A percentile compares a stretch with the other conserved stretches of the same genome.
Conservation (phyloP, 2,329 filamentous ascomycete genomes). For the Penicillium sp. region DNA sequence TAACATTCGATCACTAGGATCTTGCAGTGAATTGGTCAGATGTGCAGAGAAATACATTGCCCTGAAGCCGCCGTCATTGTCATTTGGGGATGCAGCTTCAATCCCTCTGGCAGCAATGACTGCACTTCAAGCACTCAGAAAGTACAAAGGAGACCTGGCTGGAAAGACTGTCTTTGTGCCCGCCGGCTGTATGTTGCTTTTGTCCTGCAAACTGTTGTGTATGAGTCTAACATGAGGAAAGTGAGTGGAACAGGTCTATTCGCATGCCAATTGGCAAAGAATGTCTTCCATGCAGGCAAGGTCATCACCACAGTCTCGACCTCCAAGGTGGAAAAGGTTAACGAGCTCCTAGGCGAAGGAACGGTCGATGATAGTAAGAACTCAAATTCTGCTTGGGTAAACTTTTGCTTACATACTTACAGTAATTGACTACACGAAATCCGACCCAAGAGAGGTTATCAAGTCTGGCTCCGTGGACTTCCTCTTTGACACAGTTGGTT, state of each 20-base stretch:
- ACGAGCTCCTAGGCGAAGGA: conserved; percentile 42
- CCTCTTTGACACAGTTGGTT: conserved; percentile 50
- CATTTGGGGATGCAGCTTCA: conserved; percentile 45
- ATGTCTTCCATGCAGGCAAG: conserved; percentile 48
- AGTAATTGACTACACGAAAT: conserved; percentile 53
- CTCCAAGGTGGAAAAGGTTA: conserved; percentile 49
- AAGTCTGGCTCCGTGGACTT: conserved; percentile 50
- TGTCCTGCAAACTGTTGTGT: neutral
- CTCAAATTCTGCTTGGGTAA: neutral
- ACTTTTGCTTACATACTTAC: neutral
- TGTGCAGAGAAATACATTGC: conserved; percentile 35
- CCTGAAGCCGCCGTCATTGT: conserved; percentile 42
- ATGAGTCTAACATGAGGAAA: conserved; percentile 7
- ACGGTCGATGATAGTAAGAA: conserved; percentile 46
- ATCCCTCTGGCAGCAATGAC: conserved; percentile 45
- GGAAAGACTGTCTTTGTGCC: conserved; percentile 55
- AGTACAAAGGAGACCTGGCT: conserved; percentile 46
- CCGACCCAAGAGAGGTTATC: conserved; percentile 40
- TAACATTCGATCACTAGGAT: conserved; percentile 23
- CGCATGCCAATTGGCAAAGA: conserved; percentile 52
- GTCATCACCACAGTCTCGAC: conserved; percentile 56
- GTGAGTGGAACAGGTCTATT: conserved; percentile 50
- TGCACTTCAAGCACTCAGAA: conserved; percentile 45
- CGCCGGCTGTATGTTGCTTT: conserved; percentile 38
- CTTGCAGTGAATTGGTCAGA: conserved; percentile 40